Evolutionary conservation across 73 alveolate genomes (phyloP).

Genomic region (Paramecium caudatum): DNA sequence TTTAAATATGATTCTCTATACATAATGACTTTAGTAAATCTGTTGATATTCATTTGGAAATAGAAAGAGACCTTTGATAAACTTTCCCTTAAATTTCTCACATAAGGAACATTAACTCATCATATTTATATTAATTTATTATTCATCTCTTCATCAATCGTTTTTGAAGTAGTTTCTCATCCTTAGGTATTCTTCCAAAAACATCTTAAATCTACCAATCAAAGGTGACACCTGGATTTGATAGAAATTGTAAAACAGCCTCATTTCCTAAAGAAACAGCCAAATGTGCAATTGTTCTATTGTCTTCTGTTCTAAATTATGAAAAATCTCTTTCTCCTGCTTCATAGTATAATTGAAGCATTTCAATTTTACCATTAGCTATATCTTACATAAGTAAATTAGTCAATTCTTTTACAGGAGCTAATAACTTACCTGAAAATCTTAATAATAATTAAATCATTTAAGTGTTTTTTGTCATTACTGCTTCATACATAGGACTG

Average conservation of each 20-base stretch:
- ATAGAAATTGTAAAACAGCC: conserved; percentile 48
- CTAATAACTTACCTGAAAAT: conserved; percentile 46
- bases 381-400: conserved; percentile 58
- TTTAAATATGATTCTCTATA: not conserved
- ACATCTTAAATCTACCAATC: conserved; percentile 63
- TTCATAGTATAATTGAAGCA: conserved; percentile 47
- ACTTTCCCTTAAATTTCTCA: not conserved
- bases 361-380: conserved; percentile 24
- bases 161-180: conserved; percentile 45
- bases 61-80: not conserved
- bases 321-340: conserved; percentile 71
- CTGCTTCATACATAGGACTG: conserved; percentile 75
- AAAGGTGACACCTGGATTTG: conserved; percentile 36
- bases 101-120: conserved; percentile 35
- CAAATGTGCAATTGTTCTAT: conserved; percentile 71
- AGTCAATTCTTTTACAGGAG: conserved; percentile 69
- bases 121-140: not conserved
- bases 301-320: conserved; percentile 54
- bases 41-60: not conserved
- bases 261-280: conserved; percentile 68
- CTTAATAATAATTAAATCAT: conserved; percentile 50
- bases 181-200: conserved; percentile 70
- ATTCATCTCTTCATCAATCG: not conserved
- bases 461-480: conserved; percentile 38
- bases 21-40: not conserved